Evolutionary conservation across 2,329 filamentous ascomycete species (phyloP).

Genomic region (Onygenales sp.): DNA sequence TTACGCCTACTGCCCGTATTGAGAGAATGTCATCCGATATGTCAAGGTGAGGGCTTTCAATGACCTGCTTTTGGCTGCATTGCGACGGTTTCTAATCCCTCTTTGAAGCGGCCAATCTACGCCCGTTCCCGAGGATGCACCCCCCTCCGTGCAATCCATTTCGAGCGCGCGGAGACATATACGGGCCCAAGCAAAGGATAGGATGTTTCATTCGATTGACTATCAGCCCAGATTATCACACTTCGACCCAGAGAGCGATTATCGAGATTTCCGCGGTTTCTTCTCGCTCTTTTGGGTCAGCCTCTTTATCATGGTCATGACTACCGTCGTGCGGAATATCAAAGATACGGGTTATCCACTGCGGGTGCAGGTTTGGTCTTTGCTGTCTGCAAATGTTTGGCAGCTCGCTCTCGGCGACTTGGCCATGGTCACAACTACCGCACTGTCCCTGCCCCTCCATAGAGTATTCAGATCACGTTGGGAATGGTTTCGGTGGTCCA

Average conservation of each 20-base stretch:
- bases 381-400: slow-evolving; percentile 83
- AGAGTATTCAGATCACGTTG: slow-evolving; percentile 50
- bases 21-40: slow-evolving; percentile 13
- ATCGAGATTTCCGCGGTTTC: slow-evolving; percentile 92
- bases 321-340: slow-evolving; percentile 82
- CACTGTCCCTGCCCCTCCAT: slow-evolving; percentile 65
- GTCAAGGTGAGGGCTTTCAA: slow-evolving; percentile 20
- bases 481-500: slow-evolving; percentile 59
- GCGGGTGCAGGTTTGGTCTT: slow-evolving; percentile 73
- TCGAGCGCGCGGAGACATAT: slow-evolving; percentile 76
- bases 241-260: slow-evolving; percentile 86
- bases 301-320: slow-evolving; percentile 92
- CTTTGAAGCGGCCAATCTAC: slow-evolving; percentile 64
- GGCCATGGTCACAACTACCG: slow-evolving; percentile 71
- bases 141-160: slow-evolving; percentile 80
- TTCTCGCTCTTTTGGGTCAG: slow-evolving; percentile 98
- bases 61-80: neutral
- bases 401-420: slow-evolving; percentile 76
- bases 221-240: slow-evolving; percentile 87
- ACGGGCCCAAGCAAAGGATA: slow-evolving; percentile 68
- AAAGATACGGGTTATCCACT: slow-evolving; percentile 88
- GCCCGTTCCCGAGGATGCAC: slow-evolving; percentile 77
- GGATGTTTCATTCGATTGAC: slow-evolving; percentile 87
- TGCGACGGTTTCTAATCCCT: neutral
- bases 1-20: neutral